Evolutionary conservation across 805 yeast genomes (phyloP).

Genomic region (Jamesozyma jinghongensis): DNA sequence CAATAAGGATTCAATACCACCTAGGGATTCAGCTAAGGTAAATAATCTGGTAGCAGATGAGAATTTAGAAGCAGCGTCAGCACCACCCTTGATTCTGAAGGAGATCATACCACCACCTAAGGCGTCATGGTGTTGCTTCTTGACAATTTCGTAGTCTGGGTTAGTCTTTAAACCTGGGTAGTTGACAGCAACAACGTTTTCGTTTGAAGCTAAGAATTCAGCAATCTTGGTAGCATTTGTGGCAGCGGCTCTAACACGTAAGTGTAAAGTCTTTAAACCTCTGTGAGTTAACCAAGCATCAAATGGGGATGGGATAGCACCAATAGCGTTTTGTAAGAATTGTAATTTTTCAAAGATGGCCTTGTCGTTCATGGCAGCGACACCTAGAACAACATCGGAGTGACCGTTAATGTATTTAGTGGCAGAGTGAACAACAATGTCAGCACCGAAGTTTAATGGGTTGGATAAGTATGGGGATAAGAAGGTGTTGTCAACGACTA

Average conservation of each 20-base stretch:
- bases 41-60: constrained; percentile 66
- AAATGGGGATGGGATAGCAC: constrained; percentile 83
- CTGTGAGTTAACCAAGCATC: constrained; percentile 91
- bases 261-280: constrained; percentile 78
- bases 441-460: constrained; percentile 78
- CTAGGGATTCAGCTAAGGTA: constrained; percentile 83
- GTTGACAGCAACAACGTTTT: constrained; percentile 56
- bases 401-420: constrained; percentile 90
- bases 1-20: constrained; percentile 78
- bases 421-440: constrained; percentile 79
- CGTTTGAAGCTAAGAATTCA: constrained; percentile 43
- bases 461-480: constrained; percentile 79
- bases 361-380: constrained; percentile 60
- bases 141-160: constrained; percentile 52
- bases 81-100: constrained; percentile 78
- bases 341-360: constrained; percentile 53
- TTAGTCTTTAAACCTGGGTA: constrained; percentile 76
- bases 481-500: constrained; percentile 85
- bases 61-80: constrained; percentile 63
- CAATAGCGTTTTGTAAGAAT: constrained; percentile 80
- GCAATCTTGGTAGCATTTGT: constrained; percentile 60
- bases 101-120: constrained; percentile 91
- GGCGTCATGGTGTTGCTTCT: constrained; percentile 70
- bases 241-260: constrained; percentile 67
- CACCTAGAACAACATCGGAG: constrained; percentile 85